Base-by-base conservation (phyloP, 441 rosid species). In the Syzygium malaccense region DNA sequence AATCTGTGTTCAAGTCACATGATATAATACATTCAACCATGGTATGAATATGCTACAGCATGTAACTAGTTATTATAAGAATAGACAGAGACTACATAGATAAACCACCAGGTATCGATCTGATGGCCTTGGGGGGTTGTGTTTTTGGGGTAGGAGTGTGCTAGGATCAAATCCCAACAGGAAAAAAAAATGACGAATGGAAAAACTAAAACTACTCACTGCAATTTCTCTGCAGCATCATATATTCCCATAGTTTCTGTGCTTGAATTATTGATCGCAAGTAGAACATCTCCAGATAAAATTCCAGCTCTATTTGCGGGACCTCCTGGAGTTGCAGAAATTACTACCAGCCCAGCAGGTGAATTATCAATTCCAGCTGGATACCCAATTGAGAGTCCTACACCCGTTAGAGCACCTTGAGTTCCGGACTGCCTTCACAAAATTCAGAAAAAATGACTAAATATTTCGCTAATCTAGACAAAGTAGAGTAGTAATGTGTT, bases 371-470 rank as follows among this genome's bases (percentile, higher is more conserved):
- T 93, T 49, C 85, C 92, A 68, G 93, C 87, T 14, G 98, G 98
- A 91, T 97, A 97, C 86, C 99, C 99, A 89, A 98, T 98, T 15
- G 99, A 97, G 84, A 98, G 90, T 85, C 99, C 99, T 56, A 98
- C 98, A 90, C 99, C 99, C 2, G 98, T 96, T 85, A 98, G 94
- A 89, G 99, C 95, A 83, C 99, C 98, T 95, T 94, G 95, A 90
- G 98, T 96, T 92, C 99, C 99, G 75, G 99, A 98, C 99, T 98
- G 94, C 96, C 98, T 97, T 98, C 97, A 95, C 91, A 88, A 71
- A 56, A 85, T 89, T 86, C 79, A 88, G 26, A 32, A 33, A 33
- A n/a, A 88, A 41, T 54, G 68, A 86, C 48, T 75, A 25, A 37
- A 51, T 78, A 84, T 13, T 55, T 86, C 0, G 25, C 66, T 32